Base-by-base conservation (phyloP, 352 stramenopile genomes). In the Peronospora belbahrii region DNA sequence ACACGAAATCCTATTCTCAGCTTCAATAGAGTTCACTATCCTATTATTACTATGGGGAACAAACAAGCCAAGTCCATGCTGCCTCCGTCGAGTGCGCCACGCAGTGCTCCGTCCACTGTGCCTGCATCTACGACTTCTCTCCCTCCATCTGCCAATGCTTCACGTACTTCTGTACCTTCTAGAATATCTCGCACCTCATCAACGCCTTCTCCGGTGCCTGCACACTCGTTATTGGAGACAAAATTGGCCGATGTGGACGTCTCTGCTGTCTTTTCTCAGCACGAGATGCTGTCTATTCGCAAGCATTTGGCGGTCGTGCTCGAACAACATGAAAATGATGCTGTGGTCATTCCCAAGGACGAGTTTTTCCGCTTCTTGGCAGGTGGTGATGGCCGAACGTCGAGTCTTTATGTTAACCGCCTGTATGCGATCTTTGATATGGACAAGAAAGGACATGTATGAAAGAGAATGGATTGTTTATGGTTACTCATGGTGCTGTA, bases 341-440 rank as follows among this genome's bases (percentile, higher is more conserved):
- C 70, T 0, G 76, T 93, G 22, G 59, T 77, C 34, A 93, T 93
- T 48, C 75, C 74, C 15, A 85, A 85, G 55, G 82, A 91, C 37
- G 82, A 93, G 50, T 93, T 93, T 50, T 88, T 88, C 58, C 75
- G 77, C 33, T 89, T 93, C 52, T 60, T 93, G 34, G 82, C 74
- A 37, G 70, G 73, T 11, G 74, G 68, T 31, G 80, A 81, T 43
- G 63, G 67, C 17, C 71, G 60, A 49, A 73, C 73, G 4, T 77
- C 79, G 15, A 89, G 79, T 43, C 63, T 93, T 40, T 93, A 91
- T 48, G 72, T 81, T 17, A 91, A 83, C 47, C 82, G 82, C 39
- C 74, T 93, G 35, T 93, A 91, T 60, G 74, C 74, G 42, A 86
- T 93, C 61, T 93, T 93, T 47, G 77, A 89, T 48, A 84, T 86